These are phyloP conservation scores for Cladorrhinum samala DNA, from an alignment of 495 filamentous ascomycete genomes.

Conservation along the genomic window DNA sequence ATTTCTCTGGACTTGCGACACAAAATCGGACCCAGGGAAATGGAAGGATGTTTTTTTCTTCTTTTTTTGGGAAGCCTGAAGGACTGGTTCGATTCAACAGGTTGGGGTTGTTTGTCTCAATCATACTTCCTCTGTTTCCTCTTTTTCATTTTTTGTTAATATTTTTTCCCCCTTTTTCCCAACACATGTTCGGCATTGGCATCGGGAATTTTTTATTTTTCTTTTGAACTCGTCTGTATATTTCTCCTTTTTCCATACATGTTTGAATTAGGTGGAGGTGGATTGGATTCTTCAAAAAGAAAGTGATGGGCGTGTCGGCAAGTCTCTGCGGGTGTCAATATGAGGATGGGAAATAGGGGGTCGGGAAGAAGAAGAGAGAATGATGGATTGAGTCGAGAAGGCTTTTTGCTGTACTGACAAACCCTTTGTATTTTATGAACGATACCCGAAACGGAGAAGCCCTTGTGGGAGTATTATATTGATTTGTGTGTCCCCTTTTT, in stretches of 20 bases:
- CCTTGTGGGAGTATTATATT: slow-evolving; percentile 9
- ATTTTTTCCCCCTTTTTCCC: neutral
- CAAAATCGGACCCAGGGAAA: too few species aligned
- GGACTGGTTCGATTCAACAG: too few species aligned
- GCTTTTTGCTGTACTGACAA: slow-evolving; percentile 10
- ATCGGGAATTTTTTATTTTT: neutral
- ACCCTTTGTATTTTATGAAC: slow-evolving; percentile 19
- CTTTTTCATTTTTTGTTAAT: neutral
- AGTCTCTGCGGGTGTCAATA: too few species aligned
- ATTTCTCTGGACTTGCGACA: too few species aligned
- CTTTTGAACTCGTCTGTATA: slow-evolving; percentile 1
- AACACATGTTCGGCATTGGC: neutral
- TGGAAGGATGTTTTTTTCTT: too few species aligned
- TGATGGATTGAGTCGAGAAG: slow-evolving; percentile 3
- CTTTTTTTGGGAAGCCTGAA: too few species aligned
- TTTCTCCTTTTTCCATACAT: too few species aligned
- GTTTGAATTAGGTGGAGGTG: neutral
- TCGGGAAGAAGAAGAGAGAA: neutral
- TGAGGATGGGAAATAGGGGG: too few species aligned
- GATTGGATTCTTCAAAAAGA: neutral
- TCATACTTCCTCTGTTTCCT: too few species aligned
- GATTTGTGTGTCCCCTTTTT: neutral
- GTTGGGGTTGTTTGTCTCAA: too few species aligned
- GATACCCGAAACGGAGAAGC: slow-evolving; percentile 30
- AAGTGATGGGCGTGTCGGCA: too few species aligned